Base-by-base conservation (phyloP, 2,329 filamentous ascomycete species). In the Gnomoniopsis sp. region DNA sequence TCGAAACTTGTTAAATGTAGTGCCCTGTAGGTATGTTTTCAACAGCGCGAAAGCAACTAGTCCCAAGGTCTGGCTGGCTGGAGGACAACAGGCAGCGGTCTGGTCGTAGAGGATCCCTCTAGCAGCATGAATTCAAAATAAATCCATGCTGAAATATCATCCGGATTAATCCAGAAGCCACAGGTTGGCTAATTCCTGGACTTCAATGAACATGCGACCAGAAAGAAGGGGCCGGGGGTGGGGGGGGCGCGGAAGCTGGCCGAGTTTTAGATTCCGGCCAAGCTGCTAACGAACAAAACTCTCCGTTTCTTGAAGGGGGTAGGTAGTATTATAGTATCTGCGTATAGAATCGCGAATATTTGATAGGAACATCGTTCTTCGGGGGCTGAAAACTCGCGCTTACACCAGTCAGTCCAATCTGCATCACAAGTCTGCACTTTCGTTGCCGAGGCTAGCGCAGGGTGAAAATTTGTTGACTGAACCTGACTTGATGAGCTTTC, bases 161-260 rank as follows among this genome's bases (percentile, higher is more conserved):
- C 44, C 57, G 3, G 49, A 51, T 51, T 6, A 65, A 48, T 70
- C 70, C 34, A 52, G 21, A 34, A 58, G 59, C 44, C 71, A 73
- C 49, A 64, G 66, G 22, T 60, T 72, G 3, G 65, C 71, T 17
- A 80, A 75, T 17, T 75, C 80, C 70, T 77, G 43, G 77, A 78
- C 62, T 81, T 77, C 63, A 30, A 30, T 8, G 4, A 4, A 30
- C 4, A 4, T 30, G 26, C 26, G 78, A 81, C 62, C n/a, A n/a
- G n/a, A 70, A 70, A n/a, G 74, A 81, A n/a, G n/a, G n/a, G n/a
- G n/a, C n/a, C n/a, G 26, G 71, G 76, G 1, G 75, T 82, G 8
- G 75, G 82, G 72, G 74, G 80, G 19, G 68, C 71, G 21, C 79
- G 79, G 3, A 66, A 67, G 62, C 67, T 81, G 30, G 74, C 76